Percentiles rank a stretch among this genome's conserved stretches.
phyloP scores from a whole-genome alignment of 805 yeast genomes.

The Candida ulmi region DNA sequence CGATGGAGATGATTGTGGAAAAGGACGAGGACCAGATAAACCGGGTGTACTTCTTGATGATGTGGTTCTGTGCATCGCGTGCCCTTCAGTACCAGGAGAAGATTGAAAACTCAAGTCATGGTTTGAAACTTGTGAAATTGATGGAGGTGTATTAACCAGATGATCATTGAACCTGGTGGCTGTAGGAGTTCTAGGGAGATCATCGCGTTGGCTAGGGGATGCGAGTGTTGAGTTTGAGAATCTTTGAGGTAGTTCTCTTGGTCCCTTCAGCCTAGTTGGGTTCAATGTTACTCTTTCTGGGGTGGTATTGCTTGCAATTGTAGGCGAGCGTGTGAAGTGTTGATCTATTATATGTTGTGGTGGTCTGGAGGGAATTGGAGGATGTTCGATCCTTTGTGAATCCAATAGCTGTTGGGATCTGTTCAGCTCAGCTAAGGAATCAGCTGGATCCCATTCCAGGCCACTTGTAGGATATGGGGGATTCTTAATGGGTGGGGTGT shows the following conservation, averaged over 20 bases:
- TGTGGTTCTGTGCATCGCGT: neutral
- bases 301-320: neutral
- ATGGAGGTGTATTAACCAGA: too few species aligned
- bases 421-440: conserved; percentile 14
- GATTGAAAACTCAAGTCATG: too few species aligned
- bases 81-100: too few species aligned
- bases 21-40: neutral
- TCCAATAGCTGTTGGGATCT: conserved; percentile 1
- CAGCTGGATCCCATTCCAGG: conserved; percentile 16
- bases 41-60: neutral
- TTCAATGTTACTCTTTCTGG: neutral
- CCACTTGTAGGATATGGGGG: conserved; percentile 12
- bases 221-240: conserved; percentile 9
- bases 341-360: conserved; percentile 18
- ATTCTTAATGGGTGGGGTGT: neutral
- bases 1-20: neutral
- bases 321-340: neutral
- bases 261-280: conserved; percentile 12
- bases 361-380: conserved; percentile 19
- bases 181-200: too few species aligned
- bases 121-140: too few species aligned
- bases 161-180: too few species aligned
- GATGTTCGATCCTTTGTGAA: conserved; percentile 6
- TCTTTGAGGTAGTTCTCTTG: conserved; percentile 16
- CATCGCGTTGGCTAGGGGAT: neutral